phyloP scores from a whole-genome alignment of 306 rosid species.

The Elaeagnus macrophylla region DNA sequence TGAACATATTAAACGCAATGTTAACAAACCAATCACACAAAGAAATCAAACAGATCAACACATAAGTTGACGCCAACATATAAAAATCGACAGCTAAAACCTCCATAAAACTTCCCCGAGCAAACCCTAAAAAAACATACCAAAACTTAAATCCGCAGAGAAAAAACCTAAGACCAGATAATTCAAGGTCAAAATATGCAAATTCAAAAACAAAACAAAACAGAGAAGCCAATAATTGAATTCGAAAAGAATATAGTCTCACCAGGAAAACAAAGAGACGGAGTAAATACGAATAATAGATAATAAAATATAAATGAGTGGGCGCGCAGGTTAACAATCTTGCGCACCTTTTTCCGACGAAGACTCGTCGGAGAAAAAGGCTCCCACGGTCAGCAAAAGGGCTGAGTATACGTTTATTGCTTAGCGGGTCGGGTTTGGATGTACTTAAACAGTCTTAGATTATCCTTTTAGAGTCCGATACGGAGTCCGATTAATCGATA shows the following conservation, averaged over 20 bases:
- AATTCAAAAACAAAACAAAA: conserved; percentile 27
- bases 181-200: conserved; percentile 29
- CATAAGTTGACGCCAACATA: conserved; percentile 28
- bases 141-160: conserved; percentile 39
- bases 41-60: conserved; percentile 55
- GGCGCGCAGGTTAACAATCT: conserved; percentile 41
- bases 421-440: not conserved
- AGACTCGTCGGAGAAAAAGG: conserved; percentile 33
- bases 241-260: conserved; percentile 16
- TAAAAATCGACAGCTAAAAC: conserved; percentile 43
- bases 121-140: conserved; percentile 27
- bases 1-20: conserved; percentile 11
- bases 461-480: conserved; percentile 5
- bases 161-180: conserved; percentile 30
- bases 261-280: conserved; percentile 27
- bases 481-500: conserved; percentile 1
- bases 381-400: conserved; percentile 24
- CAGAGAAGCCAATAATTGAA: conserved; percentile 21
- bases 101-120: conserved; percentile 32
- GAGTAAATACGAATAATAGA: conserved; percentile 23
- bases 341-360: conserved; percentile 35
- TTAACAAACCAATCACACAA: conserved; percentile 17
- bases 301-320: conserved; percentile 15
- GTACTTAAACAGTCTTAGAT: conserved; percentile 1
- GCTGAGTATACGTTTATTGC: not conserved